phyloP scores from a whole-genome alignment of 208 protist genomes.

The Novymonas esmeraldas region DNA sequence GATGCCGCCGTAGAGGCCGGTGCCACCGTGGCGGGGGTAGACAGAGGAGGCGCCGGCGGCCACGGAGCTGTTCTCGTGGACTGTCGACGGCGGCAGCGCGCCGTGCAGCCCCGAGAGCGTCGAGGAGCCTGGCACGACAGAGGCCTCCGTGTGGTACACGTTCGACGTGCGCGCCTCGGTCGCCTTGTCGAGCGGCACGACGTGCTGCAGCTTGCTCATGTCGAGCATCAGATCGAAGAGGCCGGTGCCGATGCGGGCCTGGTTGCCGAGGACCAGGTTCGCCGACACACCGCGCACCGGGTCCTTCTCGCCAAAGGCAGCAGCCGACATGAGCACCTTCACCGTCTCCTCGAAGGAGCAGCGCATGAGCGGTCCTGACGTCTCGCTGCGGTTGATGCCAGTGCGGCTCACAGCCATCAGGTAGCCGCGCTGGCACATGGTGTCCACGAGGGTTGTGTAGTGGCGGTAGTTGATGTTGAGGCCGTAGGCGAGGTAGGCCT shows the following conservation, averaged over 20 bases:
- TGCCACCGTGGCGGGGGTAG: constrained; percentile 15
- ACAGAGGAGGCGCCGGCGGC: constrained; percentile 32
- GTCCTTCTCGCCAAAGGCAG: constrained; percentile 96
- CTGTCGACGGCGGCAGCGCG: constrained; percentile 66
- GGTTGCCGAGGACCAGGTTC: constrained; percentile 98
- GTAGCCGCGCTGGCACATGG: constrained; percentile 98
- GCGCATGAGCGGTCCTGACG: constrained; percentile 97
- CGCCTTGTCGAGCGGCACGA: constrained; percentile 81
- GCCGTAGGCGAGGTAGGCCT: constrained; percentile 95
- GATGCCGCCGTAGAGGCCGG: constrained; percentile 49
- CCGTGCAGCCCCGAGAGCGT: constrained; percentile 26
- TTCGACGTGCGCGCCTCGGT: constrained; percentile 76
- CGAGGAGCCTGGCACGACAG: constrained; percentile 41
- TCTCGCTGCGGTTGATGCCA: constrained; percentile 96
- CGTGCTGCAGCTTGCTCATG: constrained; percentile 85
- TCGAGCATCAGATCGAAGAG: constrained; percentile 97
- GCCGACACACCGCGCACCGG: constrained; percentile 96
- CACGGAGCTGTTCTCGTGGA: constrained; percentile 67
- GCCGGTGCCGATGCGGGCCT: constrained; percentile 97
- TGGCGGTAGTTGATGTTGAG: constrained; percentile 99
- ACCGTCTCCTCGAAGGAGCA: constrained; percentile 99
- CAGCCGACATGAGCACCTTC: constrained; percentile 98
- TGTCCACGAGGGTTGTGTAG: constrained; percentile 97
- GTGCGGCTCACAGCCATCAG: constrained; percentile 97
- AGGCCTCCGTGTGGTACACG: constrained; percentile 80